phyloP scores from a whole-genome alignment of 176 grass and related monocot species.

The Tuctoria greenei region DNA sequence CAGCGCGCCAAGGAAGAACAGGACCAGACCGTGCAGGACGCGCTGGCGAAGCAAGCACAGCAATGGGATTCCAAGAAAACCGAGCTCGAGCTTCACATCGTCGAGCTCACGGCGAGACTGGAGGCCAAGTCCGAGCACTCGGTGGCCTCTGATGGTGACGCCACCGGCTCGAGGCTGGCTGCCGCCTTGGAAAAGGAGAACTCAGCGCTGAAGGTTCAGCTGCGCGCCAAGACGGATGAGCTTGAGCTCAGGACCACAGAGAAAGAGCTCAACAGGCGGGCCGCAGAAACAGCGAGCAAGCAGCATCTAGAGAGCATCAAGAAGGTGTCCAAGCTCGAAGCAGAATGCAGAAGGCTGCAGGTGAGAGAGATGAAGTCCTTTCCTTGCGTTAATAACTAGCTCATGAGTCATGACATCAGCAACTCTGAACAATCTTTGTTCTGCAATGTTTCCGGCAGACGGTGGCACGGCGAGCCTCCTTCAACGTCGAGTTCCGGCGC shows the following conservation, averaged over 20 bases:
- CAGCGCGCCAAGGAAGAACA: conserved; percentile 65
- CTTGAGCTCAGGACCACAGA: conserved; percentile 58
- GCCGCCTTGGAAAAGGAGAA: conserved; percentile 70
- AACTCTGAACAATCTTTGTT: not conserved
- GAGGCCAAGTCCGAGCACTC: conserved; percentile 66
- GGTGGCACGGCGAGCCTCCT: conserved; percentile 25
- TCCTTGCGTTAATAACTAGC: not conserved
- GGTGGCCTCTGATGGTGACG: conserved; percentile 36
- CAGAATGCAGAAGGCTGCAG: conserved; percentile 72
- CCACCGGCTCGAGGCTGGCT: conserved; percentile 43
- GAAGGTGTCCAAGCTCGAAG: conserved; percentile 69
- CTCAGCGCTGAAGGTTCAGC: conserved; percentile 52
- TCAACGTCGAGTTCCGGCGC: conserved; percentile 28
- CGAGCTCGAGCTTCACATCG: conserved; percentile 57
- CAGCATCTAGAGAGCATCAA: conserved; percentile 80
- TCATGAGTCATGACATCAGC: not conserved
- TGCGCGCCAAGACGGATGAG: conserved; percentile 47
- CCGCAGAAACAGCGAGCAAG: conserved; percentile 85
- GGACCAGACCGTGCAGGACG: conserved; percentile 56
- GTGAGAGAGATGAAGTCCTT: not conserved
- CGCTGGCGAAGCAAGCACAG: conserved; percentile 47
- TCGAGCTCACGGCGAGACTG: conserved; percentile 67
- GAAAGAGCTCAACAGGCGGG: conserved; percentile 72
- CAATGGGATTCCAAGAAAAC: conserved; percentile 70
- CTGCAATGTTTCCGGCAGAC: conserved; percentile 35